Evolutionary conservation across 208 protist species (phyloP).

Genomic region (Acanthamoeba healyi): DNA sequence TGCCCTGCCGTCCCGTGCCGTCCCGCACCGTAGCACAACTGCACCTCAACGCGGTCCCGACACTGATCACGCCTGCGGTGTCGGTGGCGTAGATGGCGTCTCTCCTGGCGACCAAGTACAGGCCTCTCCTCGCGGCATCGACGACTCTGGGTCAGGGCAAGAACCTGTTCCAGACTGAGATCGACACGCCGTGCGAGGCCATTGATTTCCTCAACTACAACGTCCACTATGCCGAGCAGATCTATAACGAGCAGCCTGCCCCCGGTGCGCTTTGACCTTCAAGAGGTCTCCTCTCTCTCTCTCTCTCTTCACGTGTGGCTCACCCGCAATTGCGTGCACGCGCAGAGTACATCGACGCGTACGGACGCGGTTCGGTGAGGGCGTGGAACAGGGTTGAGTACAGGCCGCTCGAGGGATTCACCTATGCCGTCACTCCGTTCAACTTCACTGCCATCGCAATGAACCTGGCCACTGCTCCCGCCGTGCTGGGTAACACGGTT

Average conservation of each 20-base stretch:
- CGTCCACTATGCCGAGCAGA: constrained; percentile 95
- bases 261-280: not conserved
- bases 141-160: constrained; percentile 98
- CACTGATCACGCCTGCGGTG: too few relatives aligned
- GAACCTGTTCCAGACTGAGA: constrained; percentile 98
- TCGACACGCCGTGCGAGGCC: constrained; percentile 96
- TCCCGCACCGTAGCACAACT: not conserved
- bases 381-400: constrained; percentile 97
- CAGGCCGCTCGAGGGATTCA: constrained; percentile 97
- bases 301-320: not conserved
- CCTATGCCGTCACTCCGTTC: constrained; percentile 96
- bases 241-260: constrained; percentile 79
- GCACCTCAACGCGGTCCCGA: constrained; percentile 77
- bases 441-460: constrained; percentile 98
- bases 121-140: constrained; percentile 93
- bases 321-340: too few relatives aligned
- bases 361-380: constrained; percentile 78
- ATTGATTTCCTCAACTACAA: constrained; percentile 98
- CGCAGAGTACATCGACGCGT: constrained; percentile 49
- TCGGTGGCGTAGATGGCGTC: constrained; percentile 65
- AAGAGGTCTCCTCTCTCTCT: not conserved
- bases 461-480: constrained; percentile 96
- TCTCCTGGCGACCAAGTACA: constrained; percentile 90
- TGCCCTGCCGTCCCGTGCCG: constrained; percentile 74
- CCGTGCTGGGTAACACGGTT: constrained; percentile 97